Evolutionary conservation across 1,139 yeast genomes (phyloP), one percentile per base, ranked within the genome.

Genomic region (Spencermartinsiella ligniputridi): DNA sequence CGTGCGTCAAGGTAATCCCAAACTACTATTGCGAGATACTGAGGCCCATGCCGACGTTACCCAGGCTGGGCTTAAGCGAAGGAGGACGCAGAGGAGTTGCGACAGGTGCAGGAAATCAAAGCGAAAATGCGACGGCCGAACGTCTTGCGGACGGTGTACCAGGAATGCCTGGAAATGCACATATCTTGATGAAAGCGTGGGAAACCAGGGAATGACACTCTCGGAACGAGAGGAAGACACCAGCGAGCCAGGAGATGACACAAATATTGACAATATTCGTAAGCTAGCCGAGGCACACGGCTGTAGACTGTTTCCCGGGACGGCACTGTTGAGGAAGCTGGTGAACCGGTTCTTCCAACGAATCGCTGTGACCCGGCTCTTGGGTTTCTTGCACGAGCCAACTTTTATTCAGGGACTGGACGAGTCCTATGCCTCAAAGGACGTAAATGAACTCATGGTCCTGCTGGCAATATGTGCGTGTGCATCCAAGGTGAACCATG

Each of bases 381-480:
- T 40, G 33, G 46, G 46, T 22, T 44, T 44, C 25, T 13, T 44
- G 13, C 44, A 44, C 27, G 35, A 22, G 18, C 45, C 44, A n/a
- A 41, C 45, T 2, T 33, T 44, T 34, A 25, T 44, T 32, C 18
- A 3, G 30, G 33, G 16, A 8, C 37, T 41, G 17, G 41, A 36
- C 9, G 32, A 40, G 6, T 12, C 33, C 8, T 25, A 19, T 18
- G 35, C 35, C 25, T n/a, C 17, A 6, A 29, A 37, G 2, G 20
- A 20, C 3, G 32, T 27, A n/a, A 40, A 40, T 29, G 44, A 37
- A 16, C 37, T 22, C 19, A 19, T 35, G 18, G 29, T 41, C 35
- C 22, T 44, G 2, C 19, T 37, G 18, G 25, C 44, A 12, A 35
- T 44, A 3, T 29, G 44, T 22, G 44, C 47, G 2, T 33, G 27